phyloP scores from a whole-genome alignment of 163 green algal genomes.

The Trebouxiophyceae sp. region DNA sequence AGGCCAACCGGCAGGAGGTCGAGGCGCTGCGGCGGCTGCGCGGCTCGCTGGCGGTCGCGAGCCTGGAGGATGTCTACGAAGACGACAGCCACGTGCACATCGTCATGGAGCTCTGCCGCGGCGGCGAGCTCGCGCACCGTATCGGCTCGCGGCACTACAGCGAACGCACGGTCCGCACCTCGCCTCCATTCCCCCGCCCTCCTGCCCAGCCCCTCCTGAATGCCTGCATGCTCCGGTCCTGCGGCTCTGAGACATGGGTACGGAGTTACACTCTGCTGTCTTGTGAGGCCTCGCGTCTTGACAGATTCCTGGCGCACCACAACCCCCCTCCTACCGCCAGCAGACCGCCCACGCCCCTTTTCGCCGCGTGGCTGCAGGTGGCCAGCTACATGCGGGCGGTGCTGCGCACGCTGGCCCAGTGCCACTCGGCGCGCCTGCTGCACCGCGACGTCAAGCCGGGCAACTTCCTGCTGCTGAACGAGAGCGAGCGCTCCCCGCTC shows the following conservation, averaged over 20 bases:
- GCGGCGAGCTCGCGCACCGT: slow-evolving; percentile 79
- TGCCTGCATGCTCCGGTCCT: too few relatives aligned
- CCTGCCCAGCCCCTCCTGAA: too few relatives aligned
- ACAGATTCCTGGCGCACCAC: too few relatives aligned
- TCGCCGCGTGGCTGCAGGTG: slow-evolving; percentile 50
- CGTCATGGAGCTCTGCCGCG: slow-evolving; percentile 85
- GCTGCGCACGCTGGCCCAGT: slow-evolving; percentile 79
- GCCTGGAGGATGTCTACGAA: slow-evolving; percentile 71
- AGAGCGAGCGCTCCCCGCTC: slow-evolving; percentile 57
- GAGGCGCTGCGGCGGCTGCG: slow-evolving; percentile 56
- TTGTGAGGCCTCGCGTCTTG: too few relatives aligned
- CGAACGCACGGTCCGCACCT: slow-evolving; percentile 75
- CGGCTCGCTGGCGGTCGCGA: slow-evolving; percentile 68
- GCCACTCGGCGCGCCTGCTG: slow-evolving; percentile 74
- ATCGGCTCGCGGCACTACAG: slow-evolving; percentile 63
- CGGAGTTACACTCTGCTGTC: too few relatives aligned
- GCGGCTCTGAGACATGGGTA: too few relatives aligned
- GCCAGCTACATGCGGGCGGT: slow-evolving; percentile 77
- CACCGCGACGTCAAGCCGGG: slow-evolving; percentile 82
- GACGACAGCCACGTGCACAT: slow-evolving; percentile 80
- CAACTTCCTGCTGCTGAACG: slow-evolving; percentile 86
- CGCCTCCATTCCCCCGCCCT: too few relatives aligned
- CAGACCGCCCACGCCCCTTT: too few relatives aligned
- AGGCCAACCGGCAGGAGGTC: slow-evolving; percentile 55
- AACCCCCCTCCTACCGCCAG: too few relatives aligned